Evolutionary conservation across 1,139 yeast genomes (phyloP), one percentile per base, ranked within the genome.

Genomic region (Taphrina communis): DNA sequence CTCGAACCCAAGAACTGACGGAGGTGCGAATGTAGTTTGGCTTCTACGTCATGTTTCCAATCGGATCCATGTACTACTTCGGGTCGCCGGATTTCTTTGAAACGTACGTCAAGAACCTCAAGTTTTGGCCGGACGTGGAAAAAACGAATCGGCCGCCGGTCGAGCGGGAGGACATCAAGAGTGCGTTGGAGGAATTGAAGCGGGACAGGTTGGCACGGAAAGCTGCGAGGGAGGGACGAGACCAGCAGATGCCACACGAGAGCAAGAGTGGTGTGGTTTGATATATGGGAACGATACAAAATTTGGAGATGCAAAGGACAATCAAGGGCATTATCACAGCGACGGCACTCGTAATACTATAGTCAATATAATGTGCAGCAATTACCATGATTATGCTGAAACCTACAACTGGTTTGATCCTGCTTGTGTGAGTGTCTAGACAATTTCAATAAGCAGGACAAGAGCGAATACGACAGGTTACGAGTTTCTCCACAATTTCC

Each of bases 11-110:
- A 25, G 42, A 39, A 39, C 42, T 39, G 42, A 39, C 14, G 42
- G 14, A 6, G 31, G 4, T 25, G 31, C 31, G 14, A 39, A n/a
- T 9, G 31, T 35, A 65, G 68, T 65, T 65, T 57, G 68, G 68
- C 21, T 65, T 65, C 65, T 65, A 65, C 50, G 68, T 65, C 52
- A 65, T 65, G 68, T 65, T 65, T 38, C 68, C 68, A 6, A 58
- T 65, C 8, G 68, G 65, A 14, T 57, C 68, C 21, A 65, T 65
- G 68, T 57, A 57, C 58, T 65, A 65, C 53, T 65, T 65, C 35
- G 68, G 68, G 6, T 57, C 68, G 5, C 68, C 68, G 9, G 68
- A 65, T 36, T 65, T 65, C 31, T 65, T 57, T 19, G 65, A 65
- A 31, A 57, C 57, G n/a, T 58, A 65, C 52, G 65, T 65, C 58